Percentiles rank a stretch among this genome's conserved stretches.
These are phyloP conservation scores for Cladosporium colombiae DNA, from an alignment of 2,329 filamentous ascomycete genomes.

Conservation along the genomic window DNA sequence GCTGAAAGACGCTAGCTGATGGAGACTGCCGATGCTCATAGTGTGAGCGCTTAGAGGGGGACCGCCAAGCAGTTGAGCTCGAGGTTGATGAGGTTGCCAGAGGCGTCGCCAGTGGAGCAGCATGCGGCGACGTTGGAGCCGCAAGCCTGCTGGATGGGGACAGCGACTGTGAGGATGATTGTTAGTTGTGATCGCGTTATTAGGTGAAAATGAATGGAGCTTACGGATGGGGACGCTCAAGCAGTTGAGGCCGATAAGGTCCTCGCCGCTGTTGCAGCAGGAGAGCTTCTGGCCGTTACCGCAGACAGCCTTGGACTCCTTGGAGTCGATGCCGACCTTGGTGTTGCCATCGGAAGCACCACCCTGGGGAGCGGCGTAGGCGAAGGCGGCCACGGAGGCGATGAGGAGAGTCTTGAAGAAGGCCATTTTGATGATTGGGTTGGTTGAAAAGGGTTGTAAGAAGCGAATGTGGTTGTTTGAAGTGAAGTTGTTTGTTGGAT, in stretches of 20 bases:
- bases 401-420: constrained; percentile 20
- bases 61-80: constrained; percentile 19
- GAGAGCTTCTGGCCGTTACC: constrained; percentile 21
- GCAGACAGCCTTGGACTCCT: constrained; percentile 1
- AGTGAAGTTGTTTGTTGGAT: constrained; percentile 16
- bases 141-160: constrained; percentile 19
- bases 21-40: not conserved
- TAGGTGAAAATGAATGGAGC: not conserved
- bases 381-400: constrained; percentile 19
- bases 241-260: constrained; percentile 19
- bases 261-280: constrained; percentile 20
- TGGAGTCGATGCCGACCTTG: constrained; percentile 5
- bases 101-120: constrained; percentile 14
- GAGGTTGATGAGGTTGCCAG: constrained; percentile 21
- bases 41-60: constrained; percentile 17
- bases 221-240: constrained; percentile 18
- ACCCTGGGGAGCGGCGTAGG: constrained; percentile 19
- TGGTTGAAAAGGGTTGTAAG: constrained; percentile 15
- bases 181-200: not conserved
- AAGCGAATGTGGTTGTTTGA: constrained; percentile 19
- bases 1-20: constrained; percentile 3
- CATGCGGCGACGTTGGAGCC: constrained; percentile 19
- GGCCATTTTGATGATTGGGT: constrained; percentile 18
- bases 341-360: constrained; percentile 13
- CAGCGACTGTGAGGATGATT: constrained; percentile 1